Evolutionary conservation across 1,284 basidiomycete genomes (phyloP), one percentile per base, ranked within the genome.

Genomic region (Schizopora paradoxa): DNA sequence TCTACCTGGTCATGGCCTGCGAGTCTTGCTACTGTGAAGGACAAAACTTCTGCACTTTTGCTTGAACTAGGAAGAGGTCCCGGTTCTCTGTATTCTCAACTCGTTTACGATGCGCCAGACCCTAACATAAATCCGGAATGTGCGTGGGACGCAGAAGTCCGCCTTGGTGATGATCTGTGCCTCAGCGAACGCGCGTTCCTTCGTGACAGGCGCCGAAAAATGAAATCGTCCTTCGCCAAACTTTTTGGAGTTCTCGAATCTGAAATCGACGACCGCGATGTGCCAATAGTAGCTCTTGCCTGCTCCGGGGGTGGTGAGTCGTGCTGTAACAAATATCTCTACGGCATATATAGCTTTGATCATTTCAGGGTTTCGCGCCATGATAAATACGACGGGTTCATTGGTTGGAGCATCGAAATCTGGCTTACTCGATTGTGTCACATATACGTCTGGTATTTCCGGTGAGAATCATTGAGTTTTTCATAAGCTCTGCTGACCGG

Each of bases 281-380:
- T 71, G n/a, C 69, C 69, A 1, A 59, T 67, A 4, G 61, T 71
- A 3, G 66, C 66, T 0, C 60, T 71, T 21, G 69, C 69, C 1
- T 67, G 65, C 2, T 67, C 65, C 16, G 68, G 68, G 5, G 68
- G 68, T 44, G 68, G 67, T 56, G 50, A 49, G 56, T 48, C 13
- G 21, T 25, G 7, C 25, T 51, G 5, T 36, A 6, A 2, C 6
- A 5, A 19, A n/a, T 39, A 14, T 27, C 13, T 13, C 11, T 23
- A 8, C 37, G 7, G 21, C 7, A 31, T 23, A 32, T 28, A 28
- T 44, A 23, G 19, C 33, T 13, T 16, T 27, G 7, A 18, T 32
- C 19, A 6, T 22, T 14, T 49, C 28, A 65, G 65, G 66, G 0
- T 68, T 59, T 48, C 62, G 66, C 5, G 66, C 68, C 6, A 69